Percentiles rank a stretch among this genome's conserved stretches.
Conservation (phyloP, 2,329 filamentous ascomycete species). For the Alternaria solani region DNA sequence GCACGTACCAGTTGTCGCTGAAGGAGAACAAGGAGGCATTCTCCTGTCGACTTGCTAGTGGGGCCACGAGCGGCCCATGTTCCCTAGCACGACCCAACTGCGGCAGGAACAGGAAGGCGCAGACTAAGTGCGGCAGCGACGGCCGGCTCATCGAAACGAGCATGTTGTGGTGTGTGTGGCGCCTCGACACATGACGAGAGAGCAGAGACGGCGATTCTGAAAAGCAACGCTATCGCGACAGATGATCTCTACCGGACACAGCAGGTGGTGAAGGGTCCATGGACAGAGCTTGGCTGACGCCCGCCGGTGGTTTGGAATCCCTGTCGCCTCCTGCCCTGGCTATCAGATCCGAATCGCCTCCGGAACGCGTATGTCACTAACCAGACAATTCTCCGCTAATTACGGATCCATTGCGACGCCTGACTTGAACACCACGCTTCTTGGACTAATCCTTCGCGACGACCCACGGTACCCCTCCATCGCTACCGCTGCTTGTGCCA, state of each 20-base stretch:
- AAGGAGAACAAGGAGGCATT: constrained; percentile 39
- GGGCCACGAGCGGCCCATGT: constrained; percentile 28
- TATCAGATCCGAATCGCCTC: constrained; percentile 30
- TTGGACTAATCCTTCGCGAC: constrained; percentile 11
- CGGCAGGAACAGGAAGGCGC: constrained; percentile 16
- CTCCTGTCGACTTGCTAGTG: constrained; percentile 19
- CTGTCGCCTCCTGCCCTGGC: constrained; percentile 20
- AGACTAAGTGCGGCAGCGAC: constrained; percentile 13
- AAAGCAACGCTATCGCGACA: neutral
- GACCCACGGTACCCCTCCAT: constrained; percentile 1
- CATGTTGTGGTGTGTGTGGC: constrained; percentile 4
- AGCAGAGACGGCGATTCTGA: neutral
- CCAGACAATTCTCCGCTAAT: constrained; percentile 28
- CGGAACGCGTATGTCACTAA: constrained; percentile 30
- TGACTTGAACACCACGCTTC: constrained; percentile 23
- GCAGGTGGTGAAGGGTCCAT: constrained; percentile 12
- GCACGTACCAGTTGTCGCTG: constrained; percentile 57
- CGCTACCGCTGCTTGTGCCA: constrained; percentile 5
- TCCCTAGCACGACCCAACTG: constrained; percentile 26
- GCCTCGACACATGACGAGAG: neutral
- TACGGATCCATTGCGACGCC: constrained; percentile 28
- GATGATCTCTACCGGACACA: constrained; percentile 7
- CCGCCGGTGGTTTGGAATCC: constrained; percentile 20
- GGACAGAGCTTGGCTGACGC: constrained; percentile 22
- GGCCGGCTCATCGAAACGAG: constrained; percentile 1